Evolutionary conservation across 345 rosid species (phyloP), one percentile per base, ranked within the genome.

Genomic region (Euphorbia pulcherrima): DNA sequence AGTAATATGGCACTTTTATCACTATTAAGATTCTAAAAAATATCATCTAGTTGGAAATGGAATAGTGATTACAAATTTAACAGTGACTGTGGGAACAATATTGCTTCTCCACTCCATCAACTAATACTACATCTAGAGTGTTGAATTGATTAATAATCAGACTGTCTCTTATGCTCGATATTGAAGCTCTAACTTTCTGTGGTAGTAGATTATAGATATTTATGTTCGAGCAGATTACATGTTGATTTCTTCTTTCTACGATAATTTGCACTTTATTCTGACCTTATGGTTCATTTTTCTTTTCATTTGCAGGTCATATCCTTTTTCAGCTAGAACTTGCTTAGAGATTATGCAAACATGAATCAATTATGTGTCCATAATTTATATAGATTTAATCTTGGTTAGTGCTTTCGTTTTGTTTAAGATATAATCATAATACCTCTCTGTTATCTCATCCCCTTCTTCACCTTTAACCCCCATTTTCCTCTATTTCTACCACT

Each of bases 281-380:
- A 53, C 44, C 40, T 28, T 60, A 9, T 57, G 17, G 24, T 41
- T 56, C 29, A 29, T n/a, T 52, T 73, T 21, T 59, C 41, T 74
- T 40, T 71, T 64, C 59, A 27, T 65, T 69, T 77, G 87, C 90
- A 92, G 97, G 98, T 93, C 98, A 93, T 92, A 92, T 92, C 98
- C 97, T 90, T 90, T 77, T 71, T n/a, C 61, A 10, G 24, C 60
- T 5, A 39, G n/a, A 69, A 21, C 30, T 62, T 75, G 14, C n/a
- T 37, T 40, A 71, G 60, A 12, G 29, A 37, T 57, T 65, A 64
- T 29, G 51, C 13, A 44, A 44, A 13, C 5, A 50, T 51, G 24
- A 67, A 17, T 55, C 23, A 23, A 13, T 20, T 39, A 52, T 16
- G 18, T 37, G 12, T 52, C 46, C 39, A 21, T 52, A n/a, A 14